Evolutionary conservation across 2,329 filamentous ascomycete species (phyloP).

Genomic region (Hymenoscyphus repandus): DNA sequence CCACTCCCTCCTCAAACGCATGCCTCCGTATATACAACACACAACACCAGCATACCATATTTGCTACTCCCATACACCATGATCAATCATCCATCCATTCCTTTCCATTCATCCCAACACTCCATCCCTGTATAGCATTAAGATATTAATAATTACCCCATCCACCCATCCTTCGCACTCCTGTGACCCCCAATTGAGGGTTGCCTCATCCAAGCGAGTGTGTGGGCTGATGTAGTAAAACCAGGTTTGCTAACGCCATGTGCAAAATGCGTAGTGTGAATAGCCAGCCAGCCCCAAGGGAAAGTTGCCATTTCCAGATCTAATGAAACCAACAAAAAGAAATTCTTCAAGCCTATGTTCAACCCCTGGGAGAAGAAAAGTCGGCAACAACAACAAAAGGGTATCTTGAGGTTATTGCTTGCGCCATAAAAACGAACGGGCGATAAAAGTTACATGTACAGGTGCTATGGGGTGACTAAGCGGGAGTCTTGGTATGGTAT

Average conservation of each 20-base stretch:
- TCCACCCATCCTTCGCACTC: slow-evolving; percentile 3
- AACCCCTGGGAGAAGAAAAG: slow-evolving; percentile 3
- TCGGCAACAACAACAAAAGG: slow-evolving; percentile 16
- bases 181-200: neutral
- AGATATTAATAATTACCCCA: slow-evolving; percentile 24
- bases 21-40: slow-evolving; percentile 2
- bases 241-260: neutral
- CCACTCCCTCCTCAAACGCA: neutral
- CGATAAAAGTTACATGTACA: slow-evolving; percentile 18
- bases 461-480: slow-evolving; percentile 2
- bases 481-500: neutral
- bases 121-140: slow-evolving; percentile 11
- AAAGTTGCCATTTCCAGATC: neutral
- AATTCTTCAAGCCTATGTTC: slow-evolving; percentile 3
- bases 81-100: neutral
- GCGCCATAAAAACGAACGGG: slow-evolving; percentile 18
- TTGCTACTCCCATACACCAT: slow-evolving; percentile 2
- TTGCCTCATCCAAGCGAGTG: slow-evolving; percentile 7
- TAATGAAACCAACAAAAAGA: neutral
- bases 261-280: neutral
- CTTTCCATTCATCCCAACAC: slow-evolving; percentile 1
- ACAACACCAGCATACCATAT: neutral
- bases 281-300: neutral
- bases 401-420: slow-evolving; percentile 18
- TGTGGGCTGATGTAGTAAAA: neutral